phyloP scores from a whole-genome alignment of 495 filamentous ascomycete genomes.

The Neurospora tetraspora region DNA sequence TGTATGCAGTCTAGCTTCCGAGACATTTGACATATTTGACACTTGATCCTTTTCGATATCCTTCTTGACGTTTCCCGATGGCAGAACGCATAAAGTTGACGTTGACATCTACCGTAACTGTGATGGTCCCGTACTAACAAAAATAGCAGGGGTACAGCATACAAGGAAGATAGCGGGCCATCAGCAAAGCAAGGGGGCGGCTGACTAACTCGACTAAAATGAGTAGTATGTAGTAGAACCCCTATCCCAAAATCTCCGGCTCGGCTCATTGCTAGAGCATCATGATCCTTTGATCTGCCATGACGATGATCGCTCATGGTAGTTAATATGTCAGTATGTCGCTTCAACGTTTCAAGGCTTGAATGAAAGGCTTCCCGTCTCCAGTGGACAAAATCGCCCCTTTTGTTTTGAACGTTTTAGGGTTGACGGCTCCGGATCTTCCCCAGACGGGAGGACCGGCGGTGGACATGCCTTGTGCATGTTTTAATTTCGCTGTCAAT shows the following conservation, averaged over 20 bases:
- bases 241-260: neutral
- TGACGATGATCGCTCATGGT: neutral
- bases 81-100: neutral
- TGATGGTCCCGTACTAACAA: neutral
- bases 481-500: neutral
- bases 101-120: neutral
- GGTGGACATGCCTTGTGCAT: neutral
- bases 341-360: neutral
- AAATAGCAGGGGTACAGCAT: neutral
- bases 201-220: neutral
- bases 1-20: neutral
- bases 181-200: neutral
- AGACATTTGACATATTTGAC: neutral
- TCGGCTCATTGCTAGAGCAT: neutral
- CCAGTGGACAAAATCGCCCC: neutral
- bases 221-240: neutral
- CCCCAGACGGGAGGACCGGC: neutral
- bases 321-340: neutral
- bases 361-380: neutral
- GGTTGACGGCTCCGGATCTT: neutral
- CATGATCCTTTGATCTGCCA: neutral
- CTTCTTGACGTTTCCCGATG: neutral
- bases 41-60: neutral
- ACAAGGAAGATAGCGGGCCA: neutral
- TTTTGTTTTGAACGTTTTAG: neutral